Evolutionary conservation across 495 filamentous ascomycete species (phyloP).

Genomic region (Talaromyces stipitatus): DNA sequence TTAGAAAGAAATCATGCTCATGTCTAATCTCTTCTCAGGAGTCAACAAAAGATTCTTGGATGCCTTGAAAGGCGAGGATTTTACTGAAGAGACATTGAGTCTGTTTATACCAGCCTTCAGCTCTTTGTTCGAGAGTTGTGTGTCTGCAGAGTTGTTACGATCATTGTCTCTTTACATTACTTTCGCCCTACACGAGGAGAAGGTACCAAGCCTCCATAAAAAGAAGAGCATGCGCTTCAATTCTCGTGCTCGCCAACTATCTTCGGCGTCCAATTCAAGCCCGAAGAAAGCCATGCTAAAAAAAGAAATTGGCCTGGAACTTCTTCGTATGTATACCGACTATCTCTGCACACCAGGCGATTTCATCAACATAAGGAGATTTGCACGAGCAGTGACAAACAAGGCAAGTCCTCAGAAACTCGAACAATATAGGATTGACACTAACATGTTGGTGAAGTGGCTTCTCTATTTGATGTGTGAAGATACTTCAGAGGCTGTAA

Average conservation of each 20-base stretch:
- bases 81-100: conserved; percentile 58
- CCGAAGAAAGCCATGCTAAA: conserved; percentile 23
- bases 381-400: conserved; percentile 91
- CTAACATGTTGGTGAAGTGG: conserved; percentile 54
- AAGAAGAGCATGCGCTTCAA: conserved; percentile 44
- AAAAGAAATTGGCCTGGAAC: conserved; percentile 58
- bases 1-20: neutral
- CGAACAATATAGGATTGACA: conserved; percentile 7
- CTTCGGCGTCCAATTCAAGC: conserved; percentile 13
- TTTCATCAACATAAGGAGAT: conserved; percentile 62
- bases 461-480: conserved; percentile 88
- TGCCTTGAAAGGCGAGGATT: conserved; percentile 76
- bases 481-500: conserved; percentile 72
- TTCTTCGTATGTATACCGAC: conserved; percentile 76
- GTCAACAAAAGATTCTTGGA: conserved; percentile 86
- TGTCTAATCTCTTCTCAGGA: conserved; percentile 40
- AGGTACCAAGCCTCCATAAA: conserved; percentile 31
- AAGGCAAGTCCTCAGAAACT: conserved; percentile 55
- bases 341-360: conserved; percentile 70
- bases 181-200: conserved; percentile 73
- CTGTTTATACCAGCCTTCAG: conserved; percentile 72
- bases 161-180: conserved; percentile 91
- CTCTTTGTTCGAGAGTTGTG: conserved; percentile 67
- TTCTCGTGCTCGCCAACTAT: conserved; percentile 19
- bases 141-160: conserved; percentile 73